These are phyloP conservation scores for Zygoascus sp. DNA, from an alignment of 1,139 yeast genomes.

Conservation along the genomic window DNA sequence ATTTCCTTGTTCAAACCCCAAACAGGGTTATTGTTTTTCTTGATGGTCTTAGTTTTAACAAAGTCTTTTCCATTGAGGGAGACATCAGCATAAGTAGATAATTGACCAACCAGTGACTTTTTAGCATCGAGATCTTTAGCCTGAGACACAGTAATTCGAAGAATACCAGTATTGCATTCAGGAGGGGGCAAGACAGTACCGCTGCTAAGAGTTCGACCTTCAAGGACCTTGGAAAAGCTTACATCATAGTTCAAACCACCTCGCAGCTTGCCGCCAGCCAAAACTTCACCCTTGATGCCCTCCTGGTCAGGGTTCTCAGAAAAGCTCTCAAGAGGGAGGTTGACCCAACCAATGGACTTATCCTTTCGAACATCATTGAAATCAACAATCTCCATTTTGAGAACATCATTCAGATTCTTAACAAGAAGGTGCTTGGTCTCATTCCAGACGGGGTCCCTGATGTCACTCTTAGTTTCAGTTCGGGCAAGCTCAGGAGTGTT, in stretches of 20 bases:
- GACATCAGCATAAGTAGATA: conserved; percentile 68
- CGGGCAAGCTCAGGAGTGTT: conserved; percentile 52
- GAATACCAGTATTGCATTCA: conserved; percentile 89
- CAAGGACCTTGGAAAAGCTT: conserved; percentile 74
- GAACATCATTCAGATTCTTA: conserved; percentile 73
- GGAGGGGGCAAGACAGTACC: conserved; percentile 87
- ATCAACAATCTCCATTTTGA: conserved; percentile 65
- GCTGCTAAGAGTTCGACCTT: conserved; percentile 70
- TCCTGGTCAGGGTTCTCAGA: conserved; percentile 51
- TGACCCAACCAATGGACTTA: conserved; percentile 70
- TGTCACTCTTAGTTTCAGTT: conserved; percentile 61
- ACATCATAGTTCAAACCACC: conserved; percentile 71
- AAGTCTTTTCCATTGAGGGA: conserved; percentile 58
- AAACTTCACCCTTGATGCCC: conserved; percentile 51
- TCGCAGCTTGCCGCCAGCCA: conserved; percentile 73
- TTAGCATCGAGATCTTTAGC: conserved; percentile 67
- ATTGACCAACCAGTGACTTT: conserved; percentile 60
- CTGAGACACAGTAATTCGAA: conserved; percentile 63
- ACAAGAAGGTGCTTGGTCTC: conserved; percentile 70
- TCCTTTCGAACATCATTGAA: conserved; percentile 77
- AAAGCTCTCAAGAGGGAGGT: conserved; percentile 65
- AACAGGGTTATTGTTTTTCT: conserved; percentile 61
- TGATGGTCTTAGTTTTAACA: conserved; percentile 52
- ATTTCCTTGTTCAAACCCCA: conserved; percentile 67
- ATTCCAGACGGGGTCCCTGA: conserved; percentile 75